Base-by-base conservation (phyloP, 2,329 filamentous ascomycete species). In the Lecanicillium sp. region DNA sequence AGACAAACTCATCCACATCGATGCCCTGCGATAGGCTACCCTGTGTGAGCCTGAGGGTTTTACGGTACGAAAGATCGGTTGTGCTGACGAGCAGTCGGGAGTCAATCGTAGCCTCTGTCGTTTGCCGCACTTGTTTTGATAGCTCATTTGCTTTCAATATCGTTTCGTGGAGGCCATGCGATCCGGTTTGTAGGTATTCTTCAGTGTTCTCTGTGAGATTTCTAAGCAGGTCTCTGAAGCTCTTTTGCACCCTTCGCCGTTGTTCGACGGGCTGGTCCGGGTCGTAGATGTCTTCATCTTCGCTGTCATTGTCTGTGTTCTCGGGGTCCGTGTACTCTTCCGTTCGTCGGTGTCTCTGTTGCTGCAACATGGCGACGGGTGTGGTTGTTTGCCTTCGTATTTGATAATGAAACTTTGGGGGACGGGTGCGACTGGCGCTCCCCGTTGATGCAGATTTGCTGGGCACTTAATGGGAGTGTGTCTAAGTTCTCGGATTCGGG, bases 1-100 rank as follows among this genome's bases (percentile, higher is more conserved):
- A 84, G 12, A 97, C 78, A 53, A 97, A 94, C 51, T 95, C 86
- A 44, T 97, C 89, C 0, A 94, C 72, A 53, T 97, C 89, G 17
- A 98, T 66, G 7, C 88, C 87, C 36, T 83, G 79, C 3, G 78
- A 77, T 2, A 74, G 66, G 50, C 83, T 82, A 6, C 88, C 88
- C 20, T 87, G 70, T 2, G 83, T 79, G 18, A 94, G 71, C 37
- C 81, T 79, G 31, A 82, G 70, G 0, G 87, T 82, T 55, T 87
- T 88, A 49, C 85, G 86, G 51, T 84, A 81, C 0, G 84, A 82
- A 4, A 94, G 62, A 46, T 96, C 88, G 5, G 86, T 85, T 1
- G 86, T 80, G 46, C 75, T 80, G 35, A 95, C 83, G 4, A 97
- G 72, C 18, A 94, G 70, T n/a, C 85, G 79, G 0, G 90, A 88